Evolutionary conservation across 2,329 filamentous ascomycete genomes (phyloP).

Genomic region (Arthrobotrys conoides): DNA sequence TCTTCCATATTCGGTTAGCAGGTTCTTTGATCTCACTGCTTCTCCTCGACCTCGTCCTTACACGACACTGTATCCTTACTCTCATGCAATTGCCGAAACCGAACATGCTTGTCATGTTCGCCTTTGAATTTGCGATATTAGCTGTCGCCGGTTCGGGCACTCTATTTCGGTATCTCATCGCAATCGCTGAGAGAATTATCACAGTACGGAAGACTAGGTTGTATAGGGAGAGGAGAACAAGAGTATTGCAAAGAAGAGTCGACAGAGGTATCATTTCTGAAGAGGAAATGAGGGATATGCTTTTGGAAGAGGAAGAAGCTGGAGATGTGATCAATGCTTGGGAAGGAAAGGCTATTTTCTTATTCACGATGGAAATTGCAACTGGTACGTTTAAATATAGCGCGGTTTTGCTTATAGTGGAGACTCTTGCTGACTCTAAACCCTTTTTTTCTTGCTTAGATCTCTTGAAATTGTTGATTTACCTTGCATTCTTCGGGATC

Average conservation of each 20-base stretch:
- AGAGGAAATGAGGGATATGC: conserved; percentile 66
- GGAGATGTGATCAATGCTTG: conserved; percentile 85
- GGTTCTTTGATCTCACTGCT: conserved; percentile 84
- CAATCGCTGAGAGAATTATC: conserved; percentile 82
- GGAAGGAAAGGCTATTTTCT: conserved; percentile 94
- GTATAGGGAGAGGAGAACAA: conserved; percentile 77
- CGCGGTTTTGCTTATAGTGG: background rate
- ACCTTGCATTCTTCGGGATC: conserved; percentile 91
- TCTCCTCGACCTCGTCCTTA: conserved; percentile 82
- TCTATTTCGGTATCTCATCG: conserved; percentile 81
- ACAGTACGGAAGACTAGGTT: conserved; percentile 81
- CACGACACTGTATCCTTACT: conserved; percentile 83
- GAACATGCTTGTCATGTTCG: conserved; percentile 99
- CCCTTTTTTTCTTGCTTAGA: conserved; percentile 71
- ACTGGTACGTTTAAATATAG: conserved; percentile 73
- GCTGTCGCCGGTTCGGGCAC: conserved; percentile 85
- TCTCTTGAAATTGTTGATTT: conserved; percentile 90
- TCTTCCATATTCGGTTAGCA: conserved; percentile 88
- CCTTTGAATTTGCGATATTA: conserved; percentile 95
- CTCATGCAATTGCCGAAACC: conserved; percentile 90
- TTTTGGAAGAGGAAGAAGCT: conserved; percentile 73
- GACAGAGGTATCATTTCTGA: conserved; percentile 84
- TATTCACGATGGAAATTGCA: conserved; percentile 87
- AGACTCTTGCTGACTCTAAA: background rate
- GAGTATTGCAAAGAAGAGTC: conserved; percentile 76